Evolutionary conservation across 139 green algal genomes (phyloP).

Genomic region (Tetraselmis striata): DNA sequence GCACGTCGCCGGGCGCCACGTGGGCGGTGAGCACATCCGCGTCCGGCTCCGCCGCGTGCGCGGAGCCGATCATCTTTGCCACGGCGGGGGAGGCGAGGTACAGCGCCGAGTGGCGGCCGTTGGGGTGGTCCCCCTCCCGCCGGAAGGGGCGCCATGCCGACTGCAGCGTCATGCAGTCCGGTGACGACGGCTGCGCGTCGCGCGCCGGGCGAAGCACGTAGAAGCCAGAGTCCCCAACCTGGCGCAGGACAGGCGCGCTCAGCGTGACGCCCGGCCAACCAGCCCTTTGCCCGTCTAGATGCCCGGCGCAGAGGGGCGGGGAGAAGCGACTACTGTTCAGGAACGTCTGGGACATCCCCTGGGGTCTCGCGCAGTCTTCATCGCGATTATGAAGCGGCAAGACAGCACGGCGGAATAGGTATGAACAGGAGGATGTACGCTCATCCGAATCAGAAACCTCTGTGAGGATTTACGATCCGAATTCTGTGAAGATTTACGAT

Average conservation of each 20-base stretch:
- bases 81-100: not conserved
- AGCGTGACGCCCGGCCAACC: not conserved
- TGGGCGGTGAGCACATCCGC: not conserved
- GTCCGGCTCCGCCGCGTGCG: not conserved
- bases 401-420: too few species aligned
- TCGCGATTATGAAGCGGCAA: too few species aligned
- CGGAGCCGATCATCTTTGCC: not conserved
- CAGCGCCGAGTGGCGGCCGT: not conserved
- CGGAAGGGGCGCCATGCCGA: not conserved
- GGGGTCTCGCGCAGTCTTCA: too few species aligned
- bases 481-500: too few species aligned
- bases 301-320: not conserved
- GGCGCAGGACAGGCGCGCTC: not conserved
- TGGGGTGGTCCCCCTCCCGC: not conserved
- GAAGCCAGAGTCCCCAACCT: not conserved
- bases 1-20: not conserved
- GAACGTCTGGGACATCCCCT: not conserved
- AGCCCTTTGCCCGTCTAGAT: not conserved
- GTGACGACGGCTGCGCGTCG: too few species aligned
- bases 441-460: too few species aligned
- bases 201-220: not conserved
- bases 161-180: not conserved
- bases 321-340: not conserved
- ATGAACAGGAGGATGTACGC: too few species aligned
- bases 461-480: too few species aligned